phyloP scores from a whole-genome alignment of 176 grass and related monocot genomes.

The Eremochloa ophiuroides region DNA sequence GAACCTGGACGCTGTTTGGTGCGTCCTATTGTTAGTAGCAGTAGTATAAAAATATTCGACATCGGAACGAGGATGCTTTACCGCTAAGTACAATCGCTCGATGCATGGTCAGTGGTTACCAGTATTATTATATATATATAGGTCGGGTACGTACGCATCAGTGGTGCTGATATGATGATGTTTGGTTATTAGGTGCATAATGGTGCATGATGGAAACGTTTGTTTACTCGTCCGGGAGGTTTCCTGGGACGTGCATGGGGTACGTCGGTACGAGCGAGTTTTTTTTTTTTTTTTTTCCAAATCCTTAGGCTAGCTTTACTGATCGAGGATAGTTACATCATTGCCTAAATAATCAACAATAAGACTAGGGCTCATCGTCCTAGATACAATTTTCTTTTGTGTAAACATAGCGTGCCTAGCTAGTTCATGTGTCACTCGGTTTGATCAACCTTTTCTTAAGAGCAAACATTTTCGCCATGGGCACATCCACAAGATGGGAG shows the following conservation, averaged over 20 bases:
- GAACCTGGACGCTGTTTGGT: slow-evolving; percentile 28
- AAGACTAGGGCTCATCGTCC: too few relatives aligned
- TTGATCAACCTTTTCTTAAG: too few relatives aligned
- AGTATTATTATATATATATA: background rate
- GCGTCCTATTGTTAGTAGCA: background rate
- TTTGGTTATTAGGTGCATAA: background rate
- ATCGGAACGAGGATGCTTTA: background rate
- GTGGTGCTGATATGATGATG: background rate
- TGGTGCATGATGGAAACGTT: background rate
- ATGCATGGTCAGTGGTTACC: background rate
- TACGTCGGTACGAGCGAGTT: too few relatives aligned
- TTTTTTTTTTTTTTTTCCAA: too few relatives aligned
- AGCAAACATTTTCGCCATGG: too few relatives aligned
- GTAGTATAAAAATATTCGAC: background rate
- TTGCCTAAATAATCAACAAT: too few relatives aligned
- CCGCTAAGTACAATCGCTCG: background rate
- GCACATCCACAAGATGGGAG: too few relatives aligned
- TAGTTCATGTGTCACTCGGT: too few relatives aligned
- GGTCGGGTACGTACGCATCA: background rate
- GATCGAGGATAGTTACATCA: too few relatives aligned
- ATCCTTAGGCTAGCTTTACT: too few relatives aligned
- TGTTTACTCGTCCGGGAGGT: background rate
- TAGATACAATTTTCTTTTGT: too few relatives aligned
- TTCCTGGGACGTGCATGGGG: background rate
- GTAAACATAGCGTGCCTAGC: too few relatives aligned